These are phyloP conservation scores for Millerozyma acaciae DNA, from an alignment of 805 yeast species.

Conservation along the genomic window DNA sequence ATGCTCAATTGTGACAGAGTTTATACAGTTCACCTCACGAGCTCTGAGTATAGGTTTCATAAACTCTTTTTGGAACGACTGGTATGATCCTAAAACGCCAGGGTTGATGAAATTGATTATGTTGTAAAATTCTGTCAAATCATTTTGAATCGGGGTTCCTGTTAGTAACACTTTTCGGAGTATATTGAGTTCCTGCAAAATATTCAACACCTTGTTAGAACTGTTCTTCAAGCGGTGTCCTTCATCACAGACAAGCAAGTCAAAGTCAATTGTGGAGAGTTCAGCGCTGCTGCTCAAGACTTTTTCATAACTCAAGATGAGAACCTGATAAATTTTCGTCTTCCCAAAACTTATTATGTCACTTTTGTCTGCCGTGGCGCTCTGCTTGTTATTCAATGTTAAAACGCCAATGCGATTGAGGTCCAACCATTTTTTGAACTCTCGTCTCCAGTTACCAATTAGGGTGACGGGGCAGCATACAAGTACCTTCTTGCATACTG, in stretches of 20 bases:
- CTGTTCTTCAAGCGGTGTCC: constrained; percentile 86
- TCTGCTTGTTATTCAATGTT: constrained; percentile 48
- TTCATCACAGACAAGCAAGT: constrained; percentile 86
- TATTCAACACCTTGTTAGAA: constrained; percentile 65
- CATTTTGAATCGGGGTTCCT: constrained; percentile 95
- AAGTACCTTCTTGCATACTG: constrained; percentile 53
- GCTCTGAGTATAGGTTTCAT: constrained; percentile 70
- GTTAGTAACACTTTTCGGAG: constrained; percentile 62
- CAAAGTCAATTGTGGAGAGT: constrained; percentile 46
- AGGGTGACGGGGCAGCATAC: constrained; percentile 92
- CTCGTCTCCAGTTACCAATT: constrained; percentile 81
- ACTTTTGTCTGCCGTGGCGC: constrained; percentile 50
- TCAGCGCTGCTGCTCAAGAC: constrained; percentile 53
- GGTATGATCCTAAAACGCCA: constrained; percentile 64
- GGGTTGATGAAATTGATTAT: constrained; percentile 84
- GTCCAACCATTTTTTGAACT: constrained; percentile 87
- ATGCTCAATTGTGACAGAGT: constrained; percentile 41
- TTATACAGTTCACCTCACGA: constrained; percentile 57
- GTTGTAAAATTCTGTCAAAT: constrained; percentile 75
- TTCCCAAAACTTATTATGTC: constrained; percentile 59
- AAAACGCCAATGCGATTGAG: constrained; percentile 61
- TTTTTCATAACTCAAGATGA: constrained; percentile 87
- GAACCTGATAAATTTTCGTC: constrained; percentile 72
- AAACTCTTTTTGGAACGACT: constrained; percentile 54
- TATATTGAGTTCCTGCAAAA: constrained; percentile 52